phyloP scores from a whole-genome alignment of 1,139 yeast genomes.

The Pneumocystis sp. region DNA sequence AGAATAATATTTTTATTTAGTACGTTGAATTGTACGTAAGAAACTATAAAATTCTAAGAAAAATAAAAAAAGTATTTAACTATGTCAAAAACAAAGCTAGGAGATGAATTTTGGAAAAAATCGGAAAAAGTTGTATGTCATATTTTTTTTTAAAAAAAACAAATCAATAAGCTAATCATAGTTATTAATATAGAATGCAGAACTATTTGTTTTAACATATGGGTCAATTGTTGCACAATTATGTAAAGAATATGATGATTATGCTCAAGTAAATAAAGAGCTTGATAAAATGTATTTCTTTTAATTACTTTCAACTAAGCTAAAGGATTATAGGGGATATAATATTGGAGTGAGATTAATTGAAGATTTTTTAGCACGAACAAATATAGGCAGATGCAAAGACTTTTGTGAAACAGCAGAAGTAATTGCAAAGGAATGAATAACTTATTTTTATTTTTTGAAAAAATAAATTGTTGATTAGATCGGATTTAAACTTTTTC shows the following conservation, averaged over 20 bases:
- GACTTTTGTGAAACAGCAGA: conserved; percentile 80
- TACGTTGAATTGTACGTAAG: not conserved
- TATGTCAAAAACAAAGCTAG: conserved; percentile 41
- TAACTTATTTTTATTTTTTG: not conserved
- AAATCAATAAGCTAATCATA: conserved; percentile 4
- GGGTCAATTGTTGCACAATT: conserved; percentile 92
- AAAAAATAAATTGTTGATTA: not conserved
- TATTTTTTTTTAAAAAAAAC: not conserved
- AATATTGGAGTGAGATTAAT: conserved; percentile 82
- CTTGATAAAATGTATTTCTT: conserved; percentile 51
- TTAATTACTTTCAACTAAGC: no score
- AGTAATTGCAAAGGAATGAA: conserved; percentile 42
- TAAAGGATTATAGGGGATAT: conserved; percentile 37
- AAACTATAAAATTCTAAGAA: not conserved
- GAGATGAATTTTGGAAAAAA: conserved; percentile 89
- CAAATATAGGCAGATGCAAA: conserved; percentile 69
- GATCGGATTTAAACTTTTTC: conserved; percentile 77
- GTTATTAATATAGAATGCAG: conserved; percentile 45
- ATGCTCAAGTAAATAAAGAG: conserved; percentile 63
- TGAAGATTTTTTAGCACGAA: conserved; percentile 82
- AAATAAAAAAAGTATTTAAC: conserved; percentile 19
- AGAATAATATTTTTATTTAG: no score
- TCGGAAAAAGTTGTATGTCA: conserved; percentile 70
- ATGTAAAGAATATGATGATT: conserved; percentile 71
- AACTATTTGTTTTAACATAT: conserved; percentile 78